A percentile compares a stretch with the other conserved stretches of the same genome.
Evolutionary conservation across 202 grass and related monocot species (phyloP).

Genomic region (Cymbopogon flexuosus): DNA sequence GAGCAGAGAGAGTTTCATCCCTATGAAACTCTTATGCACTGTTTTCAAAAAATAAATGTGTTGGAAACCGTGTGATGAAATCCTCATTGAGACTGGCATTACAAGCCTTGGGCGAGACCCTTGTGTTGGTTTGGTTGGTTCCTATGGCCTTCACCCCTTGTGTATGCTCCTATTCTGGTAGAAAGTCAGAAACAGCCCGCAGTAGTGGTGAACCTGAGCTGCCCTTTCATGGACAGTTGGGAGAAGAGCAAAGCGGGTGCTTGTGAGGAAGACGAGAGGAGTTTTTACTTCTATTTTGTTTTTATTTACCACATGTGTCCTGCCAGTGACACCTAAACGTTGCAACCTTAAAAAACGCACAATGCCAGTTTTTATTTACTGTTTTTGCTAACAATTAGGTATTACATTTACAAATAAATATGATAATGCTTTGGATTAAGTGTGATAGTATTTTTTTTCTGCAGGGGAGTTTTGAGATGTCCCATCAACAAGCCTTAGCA

Average conservation of each 20-base stretch:
- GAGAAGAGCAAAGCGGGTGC: not conserved
- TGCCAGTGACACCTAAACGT: not conserved
- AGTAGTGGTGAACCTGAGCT: not conserved
- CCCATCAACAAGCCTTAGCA: constrained; percentile 82
- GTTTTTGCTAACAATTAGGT: too few relatives aligned
- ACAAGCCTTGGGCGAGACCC: not conserved
- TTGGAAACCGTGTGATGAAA: too few relatives aligned
- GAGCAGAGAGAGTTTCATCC: too few relatives aligned
- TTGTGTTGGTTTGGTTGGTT: not conserved
- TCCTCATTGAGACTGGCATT: not conserved
- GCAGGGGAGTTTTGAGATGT: constrained; percentile 82
- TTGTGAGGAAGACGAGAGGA: not conserved
- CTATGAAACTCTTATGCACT: too few relatives aligned
- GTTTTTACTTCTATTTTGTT: not conserved
- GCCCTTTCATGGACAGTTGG: not conserved
- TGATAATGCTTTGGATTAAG: too few relatives aligned
- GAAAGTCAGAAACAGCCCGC: not conserved
- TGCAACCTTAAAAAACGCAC: not conserved
- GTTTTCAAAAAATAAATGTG: too few relatives aligned
- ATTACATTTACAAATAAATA: too few relatives aligned
- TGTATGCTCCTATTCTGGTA: not conserved
- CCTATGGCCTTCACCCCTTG: not conserved
- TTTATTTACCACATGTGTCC: not conserved
- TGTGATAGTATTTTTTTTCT: not conserved
- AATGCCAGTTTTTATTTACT: not conserved